Base-by-base conservation (phyloP, 2,329 filamentous ascomycete species). In the Eutypa lata region DNA sequence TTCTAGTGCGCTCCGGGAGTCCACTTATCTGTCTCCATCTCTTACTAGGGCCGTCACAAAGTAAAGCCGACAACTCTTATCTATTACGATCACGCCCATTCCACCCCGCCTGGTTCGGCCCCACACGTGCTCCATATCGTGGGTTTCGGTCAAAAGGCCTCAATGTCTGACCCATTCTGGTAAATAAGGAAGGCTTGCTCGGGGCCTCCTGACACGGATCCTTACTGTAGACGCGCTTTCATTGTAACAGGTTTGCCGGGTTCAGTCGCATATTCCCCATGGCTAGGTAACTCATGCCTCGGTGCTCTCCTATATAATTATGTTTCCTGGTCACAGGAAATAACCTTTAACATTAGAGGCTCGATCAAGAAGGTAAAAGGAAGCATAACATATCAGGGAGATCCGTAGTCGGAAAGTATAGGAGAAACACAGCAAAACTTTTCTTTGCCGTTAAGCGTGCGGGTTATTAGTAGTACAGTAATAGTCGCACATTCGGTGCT, bases 61-160 rank as follows among this genome's bases (percentile, higher is more conserved):
- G 47, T 52, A 53, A 48, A 57, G 57, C 57, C 59, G 55, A 59
- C 51, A 54, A 52, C 49, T 57, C 65, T 66, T 65, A 66, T 67
- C 64, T 63, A 53, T 54, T 57, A 57, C 52, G 16, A 44, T 45
- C 53, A 49, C 56, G 48, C 54, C 58, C 51, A 52, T 50, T 44
- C 38, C 56, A 56, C 58, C 50, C 52, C 53, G 57, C 59, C 57
- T 56, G 56, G 53, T 55, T 59, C 55, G 57, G 62, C 10, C 58
- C 64, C 64, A 38, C 59, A 65, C 60, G 53, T 58, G 62, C 59
- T 55, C 60, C 58, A 62, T 57, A 58, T 60, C 58, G 58, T 61
- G 60, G 61, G 56, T 49, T 59, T 58, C 49, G 44, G 52, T 7
- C 42, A 47, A 24, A 37, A 48, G 40, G 47, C 46, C 46, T 53